Evolutionary conservation across 768 basidiomycete species (phyloP).

Genomic region (Termitomyces heimii): DNA sequence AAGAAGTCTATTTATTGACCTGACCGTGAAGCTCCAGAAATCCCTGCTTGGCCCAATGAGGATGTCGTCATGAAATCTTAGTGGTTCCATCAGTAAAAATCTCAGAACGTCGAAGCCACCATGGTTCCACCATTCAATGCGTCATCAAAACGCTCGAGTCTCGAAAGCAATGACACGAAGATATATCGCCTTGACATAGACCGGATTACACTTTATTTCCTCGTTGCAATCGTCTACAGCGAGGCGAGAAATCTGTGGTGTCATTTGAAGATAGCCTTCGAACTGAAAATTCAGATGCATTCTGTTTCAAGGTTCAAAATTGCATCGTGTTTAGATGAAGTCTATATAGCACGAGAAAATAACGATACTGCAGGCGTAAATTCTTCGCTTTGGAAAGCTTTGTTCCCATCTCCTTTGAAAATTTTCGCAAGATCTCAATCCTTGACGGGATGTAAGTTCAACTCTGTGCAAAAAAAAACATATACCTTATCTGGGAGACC

Average conservation of each 20-base stretch:
- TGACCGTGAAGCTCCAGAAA: neutral
- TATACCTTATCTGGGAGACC: neutral
- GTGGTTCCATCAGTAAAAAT: conserved; percentile 14
- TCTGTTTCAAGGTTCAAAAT: conserved; percentile 27
- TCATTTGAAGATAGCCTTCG: conserved; percentile 86
- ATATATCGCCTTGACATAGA: conserved; percentile 88
- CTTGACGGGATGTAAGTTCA: conserved; percentile 24
- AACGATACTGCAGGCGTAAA: conserved; percentile 53
- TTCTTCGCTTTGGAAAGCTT: conserved; percentile 58
- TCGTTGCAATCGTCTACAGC: conserved; percentile 89
- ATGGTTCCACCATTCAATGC: conserved; percentile 33
- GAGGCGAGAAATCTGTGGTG: conserved; percentile 73
- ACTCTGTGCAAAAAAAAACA: neutral
- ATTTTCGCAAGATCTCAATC: conserved; percentile 58
- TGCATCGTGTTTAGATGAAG: conserved; percentile 75
- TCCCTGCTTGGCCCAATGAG: neutral
- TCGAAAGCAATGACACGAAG: conserved; percentile 85
- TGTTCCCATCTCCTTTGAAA: conserved; percentile 69
- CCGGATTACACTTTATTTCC: conserved; percentile 75
- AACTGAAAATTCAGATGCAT: neutral
- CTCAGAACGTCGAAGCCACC: conserved; percentile 12
- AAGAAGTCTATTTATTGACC: neutral
- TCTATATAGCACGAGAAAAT: conserved; percentile 71
- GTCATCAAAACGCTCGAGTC: conserved; percentile 61
- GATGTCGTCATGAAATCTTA: conserved; percentile 1